phyloP scores from a whole-genome alignment of 1,139 yeast species.

The Trichomonascaceae sp. region DNA sequence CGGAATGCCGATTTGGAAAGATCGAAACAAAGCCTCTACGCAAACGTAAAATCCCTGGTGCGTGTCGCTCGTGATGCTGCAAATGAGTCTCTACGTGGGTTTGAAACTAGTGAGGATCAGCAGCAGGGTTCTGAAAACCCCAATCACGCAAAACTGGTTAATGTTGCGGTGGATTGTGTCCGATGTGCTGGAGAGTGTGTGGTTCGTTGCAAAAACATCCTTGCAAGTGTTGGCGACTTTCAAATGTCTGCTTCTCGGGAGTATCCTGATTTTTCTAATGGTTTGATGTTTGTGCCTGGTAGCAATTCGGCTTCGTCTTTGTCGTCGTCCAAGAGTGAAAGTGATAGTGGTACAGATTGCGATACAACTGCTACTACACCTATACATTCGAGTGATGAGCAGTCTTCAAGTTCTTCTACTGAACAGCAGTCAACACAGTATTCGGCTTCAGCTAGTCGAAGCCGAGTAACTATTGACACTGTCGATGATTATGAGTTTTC shows the following conservation, averaged over 20 bases:
- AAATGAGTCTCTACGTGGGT: conserved; percentile 13
- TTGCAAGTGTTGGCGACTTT: conserved; percentile 67
- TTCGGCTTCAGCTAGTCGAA: conserved; percentile 2
- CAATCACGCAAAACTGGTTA: conserved; percentile 13
- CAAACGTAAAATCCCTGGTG: conserved; percentile 31
- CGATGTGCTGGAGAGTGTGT: conserved; percentile 36
- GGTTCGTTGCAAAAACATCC: conserved; percentile 41
- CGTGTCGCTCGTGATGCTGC: conserved; percentile 21
- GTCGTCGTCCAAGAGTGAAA: conserved; percentile 1
- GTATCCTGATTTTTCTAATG: conserved; percentile 71
- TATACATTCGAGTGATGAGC: background rate
- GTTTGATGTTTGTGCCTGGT: conserved; percentile 38
- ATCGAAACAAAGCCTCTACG: conserved; percentile 33
- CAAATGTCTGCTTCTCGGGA: conserved; percentile 57
- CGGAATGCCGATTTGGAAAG: conserved; percentile 31
- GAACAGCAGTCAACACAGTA: conserved; percentile 4
- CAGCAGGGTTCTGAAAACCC: background rate
- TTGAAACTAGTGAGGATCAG: conserved; percentile 11
- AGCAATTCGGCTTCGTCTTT: conserved; percentile 4
- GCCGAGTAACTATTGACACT: conserved; percentile 1
- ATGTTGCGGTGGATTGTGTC: conserved; percentile 31
- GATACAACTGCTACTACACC: conserved; percentile 1
- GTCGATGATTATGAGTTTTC: conserved; percentile 6
- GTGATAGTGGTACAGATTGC: background rate
- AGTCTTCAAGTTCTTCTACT: background rate